Conservation (phyloP, 352 stramenopile species). For the Globisporangium cederbergense region DNA sequence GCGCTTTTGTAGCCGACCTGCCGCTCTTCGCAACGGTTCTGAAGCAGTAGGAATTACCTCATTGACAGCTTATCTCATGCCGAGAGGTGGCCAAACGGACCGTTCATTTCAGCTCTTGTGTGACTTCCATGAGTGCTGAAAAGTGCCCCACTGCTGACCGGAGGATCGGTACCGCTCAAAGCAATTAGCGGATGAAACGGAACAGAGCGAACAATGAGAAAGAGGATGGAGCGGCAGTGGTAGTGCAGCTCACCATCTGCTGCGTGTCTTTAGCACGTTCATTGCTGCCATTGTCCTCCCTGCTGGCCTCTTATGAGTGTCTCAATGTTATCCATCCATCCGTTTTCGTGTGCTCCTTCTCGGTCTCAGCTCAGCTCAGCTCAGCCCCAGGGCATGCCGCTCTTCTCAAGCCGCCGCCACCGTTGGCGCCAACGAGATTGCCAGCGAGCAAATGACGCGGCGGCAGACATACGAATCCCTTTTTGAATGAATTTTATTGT, state of each 20-base stretch:
- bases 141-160: not conserved
- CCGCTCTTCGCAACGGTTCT: not conserved
- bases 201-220: not conserved
- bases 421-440: not conserved
- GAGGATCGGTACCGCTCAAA: not conserved
- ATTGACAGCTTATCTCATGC: too few relatives aligned
- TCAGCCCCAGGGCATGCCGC: not conserved
- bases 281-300: not conserved
- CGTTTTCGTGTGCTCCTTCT: not conserved
- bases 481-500: not conserved
- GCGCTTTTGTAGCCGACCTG: not conserved
- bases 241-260: not conserved
- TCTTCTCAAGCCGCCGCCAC: not conserved
- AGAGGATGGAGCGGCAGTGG: not conserved
- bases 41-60: not conserved
- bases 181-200: not conserved
- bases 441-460: not conserved
- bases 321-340: not conserved
- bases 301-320: not conserved
- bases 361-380: too few relatives aligned
- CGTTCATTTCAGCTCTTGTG: not conserved
- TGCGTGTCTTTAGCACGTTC: not conserved
- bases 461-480: not conserved
- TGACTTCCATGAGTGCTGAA: not conserved
- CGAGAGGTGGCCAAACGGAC: not conserved